Evolutionary conservation across 2,329 filamentous ascomycete genomes (phyloP), one percentile per base, ranked within the genome.

Genomic region (Samsoniella hepiali): DNA sequence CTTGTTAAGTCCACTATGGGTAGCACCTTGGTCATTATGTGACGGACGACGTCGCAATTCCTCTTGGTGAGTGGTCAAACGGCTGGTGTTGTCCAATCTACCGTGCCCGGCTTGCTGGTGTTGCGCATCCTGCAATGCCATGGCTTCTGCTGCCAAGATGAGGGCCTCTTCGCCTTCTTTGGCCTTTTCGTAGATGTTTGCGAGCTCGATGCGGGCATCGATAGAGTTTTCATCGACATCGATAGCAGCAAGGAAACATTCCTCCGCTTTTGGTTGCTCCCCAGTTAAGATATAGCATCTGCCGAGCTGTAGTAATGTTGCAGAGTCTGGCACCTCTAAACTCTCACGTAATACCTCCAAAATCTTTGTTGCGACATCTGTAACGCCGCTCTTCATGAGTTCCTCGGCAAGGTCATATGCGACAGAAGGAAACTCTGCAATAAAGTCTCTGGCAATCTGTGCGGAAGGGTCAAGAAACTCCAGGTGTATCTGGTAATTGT

Each of bases 131-230:
- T 84, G 84, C 29, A 93, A 78, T 38, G 85, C 81, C 68, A 94
- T 84, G 9, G 91, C 88, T 72, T 96, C 89, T 40, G 89, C 89
- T 56, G 91, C 86, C 58, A 93, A 84, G 64, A 90, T 87, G 64
- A 93, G 85, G 1, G 93, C 93, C 70, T 91, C 87, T 69, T 93
- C 89, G 29, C 84, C 87, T 76, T 89, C 86, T 66, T 88, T 88
- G 51, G 84, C 84, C 66, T 83, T 86, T 72, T 96, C 91, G 71
- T 96, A 97, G 74, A 97, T 86, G 69, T 90, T 93, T 13, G 91
- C 91, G 10, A 97, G 81, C 69, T 91, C 86, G 36, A 91, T 86
- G 45, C 91, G 88, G 45, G 91, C 91, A 66, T 93, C 88, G 55
- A 94, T 87, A 64, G 89, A 88, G 47, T 86, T 81, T 51, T 87